Base-by-base conservation (phyloP, 1,284 basidiomycete species). In the Sporisorium exsertum region DNA sequence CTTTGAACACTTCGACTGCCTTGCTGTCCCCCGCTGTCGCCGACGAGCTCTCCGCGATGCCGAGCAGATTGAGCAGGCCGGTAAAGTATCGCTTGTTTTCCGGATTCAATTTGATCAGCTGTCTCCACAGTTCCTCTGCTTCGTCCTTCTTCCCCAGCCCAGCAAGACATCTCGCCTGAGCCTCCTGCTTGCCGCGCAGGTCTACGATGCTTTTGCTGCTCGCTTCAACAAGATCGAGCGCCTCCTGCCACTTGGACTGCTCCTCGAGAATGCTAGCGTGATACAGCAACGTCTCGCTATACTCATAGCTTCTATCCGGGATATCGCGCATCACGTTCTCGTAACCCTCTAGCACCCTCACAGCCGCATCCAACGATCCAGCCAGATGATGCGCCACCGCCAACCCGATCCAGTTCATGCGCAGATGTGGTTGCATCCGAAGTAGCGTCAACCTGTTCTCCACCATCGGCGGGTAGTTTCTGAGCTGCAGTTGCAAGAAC, bases 311-410 rank as follows among this genome's bases (percentile, higher is more conserved):
- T 45, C 72, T 67, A 15, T 56, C 56, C 9, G 83, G 82, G 20
- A 81, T 61, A 27, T 83, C 81, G 37, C 75, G 72, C 67, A 72
- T 78, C 32, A 75, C 70, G 27, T 80, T 77, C 63, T 87, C 86
- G 79, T 88, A 88, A 42, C 91, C 89, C 59, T 93, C 91, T 51
- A 96, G 86, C 1, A 94, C 90, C 33, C 90, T 89, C 77, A 90
- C 90, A 2, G 94, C 92, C 81, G 94, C 92, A 6, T 87, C 84
- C 6, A 90, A 85, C 78, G 94, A 92, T 7, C 92, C 92, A 66
- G 91, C 92, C 22, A 99, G 88, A 82, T 94, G 92, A 85, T 95
- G 92, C 1, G 95, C 94, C 26, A 97, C 90, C 16, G 95, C 94
- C 57, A 97, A 88, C 1, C 90, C 93, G 57, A 95, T 87, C 97